Percentiles rank a stretch among this genome's conserved stretches.
Conservation (phyloP, 495 filamentous ascomycete genomes). For the Massariosphaeria phaeospora region DNA sequence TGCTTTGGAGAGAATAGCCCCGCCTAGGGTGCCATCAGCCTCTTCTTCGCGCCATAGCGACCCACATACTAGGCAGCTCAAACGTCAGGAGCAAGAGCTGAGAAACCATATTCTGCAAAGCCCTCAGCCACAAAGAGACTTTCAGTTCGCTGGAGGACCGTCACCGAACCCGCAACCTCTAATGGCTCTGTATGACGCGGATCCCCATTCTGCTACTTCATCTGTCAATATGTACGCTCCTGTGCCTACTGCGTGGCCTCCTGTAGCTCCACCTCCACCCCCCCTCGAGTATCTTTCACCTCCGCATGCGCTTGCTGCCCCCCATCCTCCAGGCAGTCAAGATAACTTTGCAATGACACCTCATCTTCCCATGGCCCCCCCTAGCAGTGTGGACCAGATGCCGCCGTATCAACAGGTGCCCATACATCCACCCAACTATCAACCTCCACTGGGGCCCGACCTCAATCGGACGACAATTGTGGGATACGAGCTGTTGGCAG, state of each 20-base stretch:
- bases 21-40: slow-evolving; percentile 19
- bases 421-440: slow-evolving; percentile 23
- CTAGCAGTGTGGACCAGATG: slow-evolving; percentile 1
- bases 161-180: slow-evolving; percentile 17
- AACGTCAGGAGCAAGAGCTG: slow-evolving; percentile 28
- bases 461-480: slow-evolving; percentile 48
- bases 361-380: slow-evolving; percentile 8
- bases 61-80: slow-evolving; percentile 19
- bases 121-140: slow-evolving; percentile 28
- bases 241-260: slow-evolving; percentile 17
- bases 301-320: slow-evolving; percentile 15
- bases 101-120: slow-evolving; percentile 31
- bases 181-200: slow-evolving; percentile 8
- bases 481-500: slow-evolving; percentile 66
- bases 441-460: slow-evolving; percentile 33
- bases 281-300: slow-evolving; percentile 22
- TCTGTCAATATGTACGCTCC: slow-evolving; percentile 8
- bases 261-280: slow-evolving; percentile 13
- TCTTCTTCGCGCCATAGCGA: slow-evolving; percentile 26
- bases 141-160: slow-evolving; percentile 17
- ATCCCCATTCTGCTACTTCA: slow-evolving; percentile 10
- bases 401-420: slow-evolving; percentile 4
- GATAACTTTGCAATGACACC: slow-evolving; percentile 17
- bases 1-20: slow-evolving; percentile 21
- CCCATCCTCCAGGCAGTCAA: slow-evolving; percentile 11